phyloP scores from a whole-genome alignment of 2,329 filamentous ascomycete species.

The Botrytis deweyae region DNA sequence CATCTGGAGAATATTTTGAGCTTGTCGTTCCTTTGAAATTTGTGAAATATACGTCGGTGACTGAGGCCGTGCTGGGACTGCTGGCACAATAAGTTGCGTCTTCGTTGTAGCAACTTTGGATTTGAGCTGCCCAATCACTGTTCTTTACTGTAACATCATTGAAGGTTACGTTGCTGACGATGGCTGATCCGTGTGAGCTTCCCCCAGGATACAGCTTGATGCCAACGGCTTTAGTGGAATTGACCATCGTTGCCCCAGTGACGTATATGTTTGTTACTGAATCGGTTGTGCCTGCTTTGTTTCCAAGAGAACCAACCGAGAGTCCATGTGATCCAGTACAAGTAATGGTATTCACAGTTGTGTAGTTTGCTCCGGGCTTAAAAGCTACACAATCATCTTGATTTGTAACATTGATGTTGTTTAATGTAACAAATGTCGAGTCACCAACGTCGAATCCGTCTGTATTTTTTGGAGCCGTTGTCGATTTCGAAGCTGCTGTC shows the following conservation, averaged over 20 bases:
- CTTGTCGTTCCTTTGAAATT: constrained; percentile 44
- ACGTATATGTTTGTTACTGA: constrained; percentile 47
- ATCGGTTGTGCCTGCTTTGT: constrained; percentile 39
- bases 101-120: constrained; percentile 47
- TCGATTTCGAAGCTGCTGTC: constrained; percentile 43
- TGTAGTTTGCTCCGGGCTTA: constrained; percentile 52
- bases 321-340: constrained; percentile 50
- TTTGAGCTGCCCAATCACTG: constrained; percentile 47
- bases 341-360: constrained; percentile 44
- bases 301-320: constrained; percentile 49
- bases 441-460: constrained; percentile 52
- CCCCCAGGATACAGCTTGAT: constrained; percentile 49
- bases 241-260: constrained; percentile 43
- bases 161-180: constrained; percentile 46
- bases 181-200: constrained; percentile 40
- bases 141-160: constrained; percentile 41
- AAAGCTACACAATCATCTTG: constrained; percentile 60
- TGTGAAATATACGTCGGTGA: constrained; percentile 42
- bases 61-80: constrained; percentile 40
- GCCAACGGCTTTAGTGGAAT: constrained; percentile 46
- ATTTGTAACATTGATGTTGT: constrained; percentile 51
- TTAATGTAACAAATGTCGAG: constrained; percentile 49
- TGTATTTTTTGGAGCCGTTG: constrained; percentile 50
- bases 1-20: constrained; percentile 40
- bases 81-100: constrained; percentile 41